These are phyloP conservation scores for Fusarium oxysporum DNA, from an alignment of 2,329 filamentous ascomycete species.

Conservation along the genomic window DNA sequence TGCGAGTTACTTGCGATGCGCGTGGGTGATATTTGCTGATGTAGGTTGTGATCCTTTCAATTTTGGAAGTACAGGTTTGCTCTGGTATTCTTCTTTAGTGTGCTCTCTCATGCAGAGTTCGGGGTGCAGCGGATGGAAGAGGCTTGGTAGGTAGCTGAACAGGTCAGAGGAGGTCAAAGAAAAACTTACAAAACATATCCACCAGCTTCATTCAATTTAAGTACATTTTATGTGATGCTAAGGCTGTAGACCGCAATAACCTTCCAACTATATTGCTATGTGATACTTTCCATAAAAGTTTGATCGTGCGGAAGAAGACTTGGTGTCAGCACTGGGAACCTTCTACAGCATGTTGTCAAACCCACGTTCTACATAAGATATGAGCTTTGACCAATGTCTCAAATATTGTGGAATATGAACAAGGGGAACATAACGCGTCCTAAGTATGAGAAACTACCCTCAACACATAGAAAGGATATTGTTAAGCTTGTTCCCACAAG, in stretches of 20 bases:
- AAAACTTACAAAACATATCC: rapidly evolving
- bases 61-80: too few relatives aligned
- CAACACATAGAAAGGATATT: rapidly evolving
- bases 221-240: not conserved
- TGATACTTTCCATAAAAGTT: too few relatives aligned
- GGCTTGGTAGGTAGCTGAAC: rapidly evolving
- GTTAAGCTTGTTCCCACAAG: rapidly evolving
- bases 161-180: not conserved
- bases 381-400: not conserved
- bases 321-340: not conserved
- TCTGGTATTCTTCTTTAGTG: not conserved
- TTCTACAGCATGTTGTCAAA: not conserved
- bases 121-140: not conserved
- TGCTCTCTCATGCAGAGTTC: not conserved
- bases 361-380: not conserved
- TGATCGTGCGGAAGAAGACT: too few relatives aligned
- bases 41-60: not conserved
- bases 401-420: not conserved
- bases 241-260: not conserved
- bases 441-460: not conserved
- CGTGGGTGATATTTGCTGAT: too few relatives aligned
- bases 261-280: not conserved
- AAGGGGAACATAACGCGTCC: not conserved
- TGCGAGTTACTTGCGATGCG: rapidly evolving
- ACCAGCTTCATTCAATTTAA: rapidly evolving